Evolutionary conservation across 805 yeast genomes (phyloP).

Genomic region (Saccharomycopsis javanensis): DNA sequence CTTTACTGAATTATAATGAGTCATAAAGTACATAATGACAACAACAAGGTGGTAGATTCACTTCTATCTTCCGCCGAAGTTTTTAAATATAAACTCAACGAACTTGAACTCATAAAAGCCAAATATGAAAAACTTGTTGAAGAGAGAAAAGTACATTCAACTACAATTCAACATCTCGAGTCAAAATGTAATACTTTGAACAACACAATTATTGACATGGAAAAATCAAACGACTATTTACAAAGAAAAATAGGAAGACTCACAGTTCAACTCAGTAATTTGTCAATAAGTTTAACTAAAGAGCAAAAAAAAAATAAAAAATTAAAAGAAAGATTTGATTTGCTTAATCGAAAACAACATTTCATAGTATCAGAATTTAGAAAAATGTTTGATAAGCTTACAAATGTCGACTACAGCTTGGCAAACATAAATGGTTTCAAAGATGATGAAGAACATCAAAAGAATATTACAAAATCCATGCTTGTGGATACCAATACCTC

Average conservation of each 20-base stretch:
- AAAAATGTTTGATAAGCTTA: not conserved
- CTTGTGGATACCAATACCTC: not conserved
- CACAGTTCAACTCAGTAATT: not conserved
- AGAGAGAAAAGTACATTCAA: not conserved
- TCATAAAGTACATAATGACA: not conserved
- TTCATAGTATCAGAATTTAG: not conserved
- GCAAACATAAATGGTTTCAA: not conserved
- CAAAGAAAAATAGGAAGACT: not conserved
- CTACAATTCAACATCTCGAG: not conserved
- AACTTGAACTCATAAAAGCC: not conserved
- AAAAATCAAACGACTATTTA: not conserved
- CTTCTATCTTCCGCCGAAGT: not conserved
- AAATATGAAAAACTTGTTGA: not conserved
- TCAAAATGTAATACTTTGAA: not conserved
- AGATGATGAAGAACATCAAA: not conserved
- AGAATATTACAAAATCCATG: not conserved
- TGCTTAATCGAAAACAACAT: not conserved
- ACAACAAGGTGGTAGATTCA: not conserved
- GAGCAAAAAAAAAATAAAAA: not conserved
- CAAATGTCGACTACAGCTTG: not conserved
- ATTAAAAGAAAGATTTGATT: not conserved
- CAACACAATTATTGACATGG: not conserved
- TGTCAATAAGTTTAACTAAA: not conserved
- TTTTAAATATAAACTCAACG: not conserved
- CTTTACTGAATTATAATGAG: not conserved